Base-by-base conservation (phyloP, 2,329 filamentous ascomycete genomes). In the Neonectria faginata region DNA sequence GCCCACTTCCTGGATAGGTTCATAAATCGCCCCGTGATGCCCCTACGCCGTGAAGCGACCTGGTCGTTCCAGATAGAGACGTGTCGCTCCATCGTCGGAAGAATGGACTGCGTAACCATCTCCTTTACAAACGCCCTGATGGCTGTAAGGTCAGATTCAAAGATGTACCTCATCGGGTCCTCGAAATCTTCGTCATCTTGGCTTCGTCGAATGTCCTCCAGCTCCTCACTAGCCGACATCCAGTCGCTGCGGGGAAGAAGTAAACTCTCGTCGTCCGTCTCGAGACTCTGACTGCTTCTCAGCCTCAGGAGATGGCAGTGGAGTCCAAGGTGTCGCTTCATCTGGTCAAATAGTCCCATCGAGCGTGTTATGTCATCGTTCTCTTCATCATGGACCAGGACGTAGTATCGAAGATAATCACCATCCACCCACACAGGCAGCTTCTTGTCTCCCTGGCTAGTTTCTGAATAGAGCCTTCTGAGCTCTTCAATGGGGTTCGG, bases 301-400 rank as follows among this genome's bases (percentile, higher is more conserved):
- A 99, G 82, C 67, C 97, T 86, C 36, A 99, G 84, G 11, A 99
- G 84, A 79, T 99, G 96, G 76, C 96, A 99, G 79, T 99, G 94
- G 52, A 98, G 83, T 2, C 96, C 96, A 68, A 99, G 93, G 79
- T 97, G 93, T n/a, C 96, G 89, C 80, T 98, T 99, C 97, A 99
- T 99, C 78, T 97, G 93, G 72, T 99, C 96, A 78, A 97, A 99
- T 29, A 98, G 84, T 18, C 89, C 88, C 78, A 95, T 95, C 12
- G 94, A 97, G 79, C 94, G 92, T 41, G 89, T 88, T 66, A 98
- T 97, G 76, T 99, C 94, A 75, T 97, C 95, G 66, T 89, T 89
- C 76, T 99, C 96, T 80, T 99, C 97, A 72, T 99, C 96, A 74
- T 99, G 96, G 18, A 99, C 91, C 45, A 99, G 84, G 16, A 99